A percentile compares a stretch with the other conserved stretches of the same genome.
Evolutionary conservation across 148 eudicot genomes (phyloP).

Genomic region (Vaccinium darrowii): DNA sequence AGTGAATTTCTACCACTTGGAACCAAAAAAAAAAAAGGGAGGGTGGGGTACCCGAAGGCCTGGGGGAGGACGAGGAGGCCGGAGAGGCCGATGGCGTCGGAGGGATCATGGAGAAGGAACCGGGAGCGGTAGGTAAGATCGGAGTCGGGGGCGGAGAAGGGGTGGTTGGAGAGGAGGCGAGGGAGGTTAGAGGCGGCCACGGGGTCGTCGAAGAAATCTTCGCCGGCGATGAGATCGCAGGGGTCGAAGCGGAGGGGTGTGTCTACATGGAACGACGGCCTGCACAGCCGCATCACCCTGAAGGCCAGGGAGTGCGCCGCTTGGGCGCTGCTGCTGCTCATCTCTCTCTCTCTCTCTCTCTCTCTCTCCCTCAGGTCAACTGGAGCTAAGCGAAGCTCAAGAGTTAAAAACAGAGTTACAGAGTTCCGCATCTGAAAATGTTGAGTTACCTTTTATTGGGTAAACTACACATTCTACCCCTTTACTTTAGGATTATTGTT

Average conservation of each 20-base stretch:
- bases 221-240: constrained; percentile 77
- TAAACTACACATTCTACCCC: no score
- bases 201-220: constrained; percentile 66
- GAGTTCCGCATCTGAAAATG: no score
- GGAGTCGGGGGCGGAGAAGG: constrained; percentile 23
- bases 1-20: background rate
- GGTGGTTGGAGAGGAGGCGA: constrained; percentile 32
- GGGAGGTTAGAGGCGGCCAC: constrained; percentile 39
- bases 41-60: constrained; percentile 62
- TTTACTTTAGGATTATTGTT: no score
- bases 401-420: no score
- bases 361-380: background rate
- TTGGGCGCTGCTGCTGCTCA: constrained; percentile 34
- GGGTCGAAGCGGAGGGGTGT: constrained; percentile 80
- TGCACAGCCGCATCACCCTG: constrained; percentile 89
- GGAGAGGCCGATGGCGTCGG: constrained; percentile 69
- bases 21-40: background rate
- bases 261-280: constrained; percentile 84
- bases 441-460: no score
- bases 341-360: constrained; percentile 27
- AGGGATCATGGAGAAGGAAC: constrained; percentile 56
- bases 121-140: constrained; percentile 69
- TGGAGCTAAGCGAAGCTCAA: no score
- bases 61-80: constrained; percentile 96
- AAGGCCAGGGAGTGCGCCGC: constrained; percentile 79